These are phyloP conservation scores for Diaporthe amygdali DNA, from an alignment of 2,329 filamentous ascomycete species.

Conservation along the genomic window DNA sequence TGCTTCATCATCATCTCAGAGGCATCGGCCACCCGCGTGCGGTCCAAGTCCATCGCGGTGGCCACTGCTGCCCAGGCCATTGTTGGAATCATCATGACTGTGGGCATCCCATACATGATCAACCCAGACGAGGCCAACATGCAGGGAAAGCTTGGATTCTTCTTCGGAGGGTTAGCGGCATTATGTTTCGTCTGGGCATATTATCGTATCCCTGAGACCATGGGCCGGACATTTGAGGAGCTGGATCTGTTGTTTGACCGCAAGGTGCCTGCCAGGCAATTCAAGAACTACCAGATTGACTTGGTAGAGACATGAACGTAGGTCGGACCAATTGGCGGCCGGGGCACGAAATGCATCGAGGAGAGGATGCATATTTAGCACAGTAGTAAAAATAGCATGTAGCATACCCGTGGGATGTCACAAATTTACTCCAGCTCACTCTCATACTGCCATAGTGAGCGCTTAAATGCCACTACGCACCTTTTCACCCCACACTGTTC, in stretches of 20 bases:
- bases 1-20: slow-evolving; percentile 62
- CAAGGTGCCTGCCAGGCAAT: slow-evolving; percentile 73
- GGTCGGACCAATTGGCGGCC: too few relatives aligned
- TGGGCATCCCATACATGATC: slow-evolving; percentile 50
- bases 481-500: too few relatives aligned
- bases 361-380: accelerated
- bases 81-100: slow-evolving; percentile 47
- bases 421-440: too few relatives aligned
- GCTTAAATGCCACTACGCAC: too few relatives aligned
- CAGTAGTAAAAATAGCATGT: too few relatives aligned
- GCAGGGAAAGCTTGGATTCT: slow-evolving; percentile 47
- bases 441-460: too few relatives aligned
- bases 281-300: slow-evolving; percentile 58
- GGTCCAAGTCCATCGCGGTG: slow-evolving; percentile 50
- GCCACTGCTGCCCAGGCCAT: slow-evolving; percentile 48
- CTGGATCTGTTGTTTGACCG: slow-evolving; percentile 55
- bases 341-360: too few relatives aligned
- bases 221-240: slow-evolving; percentile 35
- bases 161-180: slow-evolving; percentile 43
- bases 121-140: slow-evolving; percentile 48
- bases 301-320: neutral
- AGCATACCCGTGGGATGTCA: too few relatives aligned
- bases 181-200: slow-evolving; percentile 44
- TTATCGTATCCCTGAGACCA: slow-evolving; percentile 36
- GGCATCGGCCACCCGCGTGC: slow-evolving; percentile 48